These are phyloP conservation scores for Paspalum notatum DNA, from an alignment of 176 grass and related monocot species.

Conservation along the genomic window DNA sequence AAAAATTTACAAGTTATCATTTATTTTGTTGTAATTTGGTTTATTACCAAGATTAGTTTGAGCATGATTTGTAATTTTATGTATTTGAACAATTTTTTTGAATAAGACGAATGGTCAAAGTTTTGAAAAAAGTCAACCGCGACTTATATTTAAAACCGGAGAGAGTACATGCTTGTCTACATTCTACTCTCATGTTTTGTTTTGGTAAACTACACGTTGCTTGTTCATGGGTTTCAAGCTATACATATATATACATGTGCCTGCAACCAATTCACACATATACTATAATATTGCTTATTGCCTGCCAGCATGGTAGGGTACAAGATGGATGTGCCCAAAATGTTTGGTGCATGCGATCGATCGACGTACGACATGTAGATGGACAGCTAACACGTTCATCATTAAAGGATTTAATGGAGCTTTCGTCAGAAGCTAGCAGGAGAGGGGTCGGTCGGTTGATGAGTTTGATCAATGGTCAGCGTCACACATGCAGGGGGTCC, in stretches of 20 bases:
- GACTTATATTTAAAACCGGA: no score
- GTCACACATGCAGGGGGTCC: constrained; percentile 31
- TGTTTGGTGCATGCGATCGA: constrained; percentile 3
- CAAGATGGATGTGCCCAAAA: constrained; percentile 25
- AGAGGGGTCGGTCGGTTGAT: neutral
- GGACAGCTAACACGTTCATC: constrained; percentile 32
- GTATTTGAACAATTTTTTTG: no score
- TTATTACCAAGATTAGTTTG: no score
- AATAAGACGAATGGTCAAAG: no score
- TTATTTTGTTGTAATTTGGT: no score
- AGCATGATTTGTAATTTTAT: no score
- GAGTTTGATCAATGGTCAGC: constrained; percentile 7
- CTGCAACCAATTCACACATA: no score
- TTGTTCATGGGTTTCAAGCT: neutral
- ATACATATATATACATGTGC: neutral
- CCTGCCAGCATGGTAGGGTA: neutral
- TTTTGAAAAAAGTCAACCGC: no score
- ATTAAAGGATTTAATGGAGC: neutral
- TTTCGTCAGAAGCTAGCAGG: constrained; percentile 11
- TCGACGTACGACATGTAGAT: neutral
- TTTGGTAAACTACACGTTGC: neutral
- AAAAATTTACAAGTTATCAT: no score
- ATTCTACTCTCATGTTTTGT: constrained; percentile 4
- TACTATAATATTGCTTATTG: no score
- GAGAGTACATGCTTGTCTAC: constrained; percentile 15